Conservation (phyloP, 768 basidiomycete species). For the Boletus rufocinnamomeus region DNA sequence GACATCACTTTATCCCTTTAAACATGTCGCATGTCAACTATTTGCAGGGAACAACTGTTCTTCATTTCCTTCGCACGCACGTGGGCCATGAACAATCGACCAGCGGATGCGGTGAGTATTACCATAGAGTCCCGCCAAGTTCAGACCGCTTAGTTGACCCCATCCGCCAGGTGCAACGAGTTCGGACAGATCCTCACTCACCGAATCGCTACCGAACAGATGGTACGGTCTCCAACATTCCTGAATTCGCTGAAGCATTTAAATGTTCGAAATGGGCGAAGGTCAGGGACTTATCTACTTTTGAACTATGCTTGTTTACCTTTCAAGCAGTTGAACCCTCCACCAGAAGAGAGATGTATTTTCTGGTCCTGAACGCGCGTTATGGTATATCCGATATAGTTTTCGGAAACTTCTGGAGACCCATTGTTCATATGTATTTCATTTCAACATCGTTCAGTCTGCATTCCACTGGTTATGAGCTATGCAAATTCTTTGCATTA, state of each 20-base stretch:
- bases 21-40: neutral
- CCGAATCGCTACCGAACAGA: conserved; percentile 78
- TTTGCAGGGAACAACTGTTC: conserved; percentile 82
- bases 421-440: conserved; percentile 22
- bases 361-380: conserved; percentile 61
- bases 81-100: conserved; percentile 84
- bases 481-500: neutral
- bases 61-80: conserved; percentile 88
- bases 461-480: neutral
- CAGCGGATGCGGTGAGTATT: conserved; percentile 66
- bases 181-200: conserved; percentile 89
- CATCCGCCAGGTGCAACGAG: conserved; percentile 59
- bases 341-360: conserved; percentile 71
- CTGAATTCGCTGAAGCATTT: conserved; percentile 87
- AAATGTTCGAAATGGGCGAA: conserved; percentile 75
- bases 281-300: conserved; percentile 43
- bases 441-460: conserved; percentile 5
- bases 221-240: conserved; percentile 85
- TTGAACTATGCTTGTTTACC: conserved; percentile 2
- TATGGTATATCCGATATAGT: conserved; percentile 9
- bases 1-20: conserved; percentile 10
- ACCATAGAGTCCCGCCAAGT: neutral
- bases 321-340: conserved; percentile 71
- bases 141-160: neutral
- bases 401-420: neutral